Evolutionary conservation across 306 rosid species (phyloP).

Genomic region (Ceratonia siliqua): DNA sequence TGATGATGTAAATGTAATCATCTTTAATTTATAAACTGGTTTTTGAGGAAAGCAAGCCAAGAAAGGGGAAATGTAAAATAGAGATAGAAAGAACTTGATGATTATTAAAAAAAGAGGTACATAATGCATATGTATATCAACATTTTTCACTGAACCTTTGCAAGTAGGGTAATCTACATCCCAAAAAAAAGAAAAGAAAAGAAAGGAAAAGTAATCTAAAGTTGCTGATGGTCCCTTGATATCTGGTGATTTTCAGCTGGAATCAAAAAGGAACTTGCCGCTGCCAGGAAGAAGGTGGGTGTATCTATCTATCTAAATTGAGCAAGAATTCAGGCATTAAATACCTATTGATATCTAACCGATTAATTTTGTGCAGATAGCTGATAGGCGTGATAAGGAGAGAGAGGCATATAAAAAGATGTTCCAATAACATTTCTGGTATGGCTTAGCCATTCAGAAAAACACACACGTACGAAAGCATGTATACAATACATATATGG

Average conservation of each 20-base stretch:
- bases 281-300: slow-evolving; percentile 73
- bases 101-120: background rate
- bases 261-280: slow-evolving; percentile 78
- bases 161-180: background rate
- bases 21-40: background rate
- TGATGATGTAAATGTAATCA: background rate
- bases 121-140: background rate
- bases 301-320: background rate
- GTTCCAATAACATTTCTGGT: slow-evolving; percentile 68
- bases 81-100: background rate
- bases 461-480: background rate
- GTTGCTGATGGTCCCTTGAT: slow-evolving; percentile 28
- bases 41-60: background rate
- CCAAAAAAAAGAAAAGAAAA: too few species aligned
- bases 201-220: background rate
- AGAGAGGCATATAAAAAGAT: slow-evolving; percentile 77
- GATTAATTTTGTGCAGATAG: slow-evolving; percentile 49
- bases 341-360: background rate
- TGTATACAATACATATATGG: background rate
- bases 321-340: background rate
- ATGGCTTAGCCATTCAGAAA: background rate
- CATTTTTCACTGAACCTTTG: slow-evolving; percentile 7
- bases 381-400: slow-evolving; percentile 74
- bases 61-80: background rate
- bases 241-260: slow-evolving; percentile 64